Conservation (phyloP, 345 rosid genomes). For the Eucalyptus decipiens region DNA sequence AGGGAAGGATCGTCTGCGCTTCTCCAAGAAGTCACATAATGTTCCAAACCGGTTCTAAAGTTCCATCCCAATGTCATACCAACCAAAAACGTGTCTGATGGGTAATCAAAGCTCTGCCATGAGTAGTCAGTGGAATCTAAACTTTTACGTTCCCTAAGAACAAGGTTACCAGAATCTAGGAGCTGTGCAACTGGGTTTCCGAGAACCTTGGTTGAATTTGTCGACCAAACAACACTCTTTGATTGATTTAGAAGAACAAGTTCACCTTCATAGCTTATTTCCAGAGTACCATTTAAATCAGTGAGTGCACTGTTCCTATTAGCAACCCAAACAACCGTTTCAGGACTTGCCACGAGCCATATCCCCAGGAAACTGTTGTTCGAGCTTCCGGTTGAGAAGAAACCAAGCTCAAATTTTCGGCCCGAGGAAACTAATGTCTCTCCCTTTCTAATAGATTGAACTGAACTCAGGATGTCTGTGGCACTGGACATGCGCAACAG, state of each 20-base stretch:
- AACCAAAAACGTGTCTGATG: slow-evolving; percentile 14
- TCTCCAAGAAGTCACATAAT: slow-evolving; percentile 9
- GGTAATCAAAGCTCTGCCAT: slow-evolving; percentile 28
- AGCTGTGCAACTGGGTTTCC: slow-evolving; percentile 5
- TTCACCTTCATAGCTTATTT: neutral
- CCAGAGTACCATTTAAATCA: neutral
- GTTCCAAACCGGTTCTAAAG: neutral
- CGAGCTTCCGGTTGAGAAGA: neutral
- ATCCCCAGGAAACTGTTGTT: slow-evolving; percentile 16
- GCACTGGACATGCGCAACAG: neutral
- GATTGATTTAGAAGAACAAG: neutral
- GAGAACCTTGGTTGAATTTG: neutral
- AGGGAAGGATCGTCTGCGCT: slow-evolving; percentile 4
- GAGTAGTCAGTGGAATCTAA: neutral
- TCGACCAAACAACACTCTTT: neutral
- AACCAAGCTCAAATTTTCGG: neutral
- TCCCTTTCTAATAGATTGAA: neutral
- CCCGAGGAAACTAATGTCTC: neutral
- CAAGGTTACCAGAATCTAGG: slow-evolving; percentile 21
- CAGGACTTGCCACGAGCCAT: neutral
- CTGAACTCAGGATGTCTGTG: neutral
- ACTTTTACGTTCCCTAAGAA: neutral
- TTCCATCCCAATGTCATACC: slow-evolving; percentile 11
- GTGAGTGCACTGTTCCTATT: slow-evolving; percentile 14
- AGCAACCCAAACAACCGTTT: slow-evolving; percentile 24